Conservation (phyloP, 305 asterid species). For the Solanum hybrid region DNA sequence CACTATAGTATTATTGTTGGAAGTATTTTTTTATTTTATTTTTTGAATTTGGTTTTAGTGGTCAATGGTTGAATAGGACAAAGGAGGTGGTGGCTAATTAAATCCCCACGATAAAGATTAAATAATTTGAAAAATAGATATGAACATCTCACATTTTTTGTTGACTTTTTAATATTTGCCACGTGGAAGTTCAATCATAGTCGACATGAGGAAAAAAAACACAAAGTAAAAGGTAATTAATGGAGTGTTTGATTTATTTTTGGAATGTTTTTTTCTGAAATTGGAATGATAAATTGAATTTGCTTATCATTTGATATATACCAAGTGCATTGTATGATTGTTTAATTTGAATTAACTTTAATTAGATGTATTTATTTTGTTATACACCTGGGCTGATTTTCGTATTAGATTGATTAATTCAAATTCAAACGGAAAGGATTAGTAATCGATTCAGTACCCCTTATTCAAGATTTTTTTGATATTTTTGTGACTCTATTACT, state of each 20-base stretch:
- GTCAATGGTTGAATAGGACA: neutral
- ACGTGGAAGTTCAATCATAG: neutral
- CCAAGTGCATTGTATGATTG: neutral
- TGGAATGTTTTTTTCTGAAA: neutral
- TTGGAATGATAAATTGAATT: neutral
- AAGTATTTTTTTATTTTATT: neutral
- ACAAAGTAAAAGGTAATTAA: no score
- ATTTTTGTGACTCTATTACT: no score
- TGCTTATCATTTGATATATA: neutral
- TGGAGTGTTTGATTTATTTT: neutral
- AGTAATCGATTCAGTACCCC: rapidly evolving
- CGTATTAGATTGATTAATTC: neutral
- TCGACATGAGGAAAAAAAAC: neutral
- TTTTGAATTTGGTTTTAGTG: neutral
- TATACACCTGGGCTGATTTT: neutral
- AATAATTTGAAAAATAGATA: neutral
- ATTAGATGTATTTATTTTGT: neutral
- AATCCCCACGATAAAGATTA: neutral
- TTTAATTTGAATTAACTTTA: neutral
- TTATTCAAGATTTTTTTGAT: neutral
- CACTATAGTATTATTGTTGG: neutral
- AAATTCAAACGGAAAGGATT: neutral
- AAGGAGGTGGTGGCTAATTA: neutral
- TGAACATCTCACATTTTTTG: neutral
- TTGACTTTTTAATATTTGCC: neutral